Percentiles rank a stretch among this genome's conserved stretches.
Evolutionary conservation across 441 rosid species (phyloP).

Genomic region (Aleurites moluccanus): DNA sequence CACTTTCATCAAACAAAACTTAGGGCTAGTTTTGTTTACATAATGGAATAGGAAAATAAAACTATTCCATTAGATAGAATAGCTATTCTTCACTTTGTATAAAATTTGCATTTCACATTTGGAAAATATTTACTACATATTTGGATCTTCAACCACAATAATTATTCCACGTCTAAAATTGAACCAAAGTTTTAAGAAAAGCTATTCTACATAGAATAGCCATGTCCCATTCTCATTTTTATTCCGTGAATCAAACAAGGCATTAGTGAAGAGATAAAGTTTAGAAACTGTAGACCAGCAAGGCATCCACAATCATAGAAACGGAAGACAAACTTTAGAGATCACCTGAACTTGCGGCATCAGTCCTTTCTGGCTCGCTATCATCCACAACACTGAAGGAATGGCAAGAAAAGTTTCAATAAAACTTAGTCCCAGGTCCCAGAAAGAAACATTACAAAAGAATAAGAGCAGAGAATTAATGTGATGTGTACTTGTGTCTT

Average conservation of each 20-base stretch:
- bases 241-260: neutral
- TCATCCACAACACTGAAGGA: conserved; percentile 72
- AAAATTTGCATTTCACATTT: too few species aligned
- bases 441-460: neutral
- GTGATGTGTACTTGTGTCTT: neutral
- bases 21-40: too few species aligned
- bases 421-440: neutral
- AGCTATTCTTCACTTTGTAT: too few species aligned
- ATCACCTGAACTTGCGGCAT: conserved; percentile 63
- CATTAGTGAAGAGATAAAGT: neutral
- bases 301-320: neutral
- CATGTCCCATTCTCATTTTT: too few species aligned
- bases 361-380: conserved; percentile 36
- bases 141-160: too few species aligned
- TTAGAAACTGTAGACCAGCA: neutral
- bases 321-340: conserved; percentile 10
- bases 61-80: too few species aligned
- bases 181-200: too few species aligned
- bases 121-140: too few species aligned
- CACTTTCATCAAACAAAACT: neutral
- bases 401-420: conserved; percentile 13
- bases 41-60: too few species aligned
- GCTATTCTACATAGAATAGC: too few species aligned
- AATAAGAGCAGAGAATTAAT: neutral
- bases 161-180: too few species aligned